Base-by-base conservation (phyloP, 208 protist genomes). In the Naegleria fowleri region DNA sequence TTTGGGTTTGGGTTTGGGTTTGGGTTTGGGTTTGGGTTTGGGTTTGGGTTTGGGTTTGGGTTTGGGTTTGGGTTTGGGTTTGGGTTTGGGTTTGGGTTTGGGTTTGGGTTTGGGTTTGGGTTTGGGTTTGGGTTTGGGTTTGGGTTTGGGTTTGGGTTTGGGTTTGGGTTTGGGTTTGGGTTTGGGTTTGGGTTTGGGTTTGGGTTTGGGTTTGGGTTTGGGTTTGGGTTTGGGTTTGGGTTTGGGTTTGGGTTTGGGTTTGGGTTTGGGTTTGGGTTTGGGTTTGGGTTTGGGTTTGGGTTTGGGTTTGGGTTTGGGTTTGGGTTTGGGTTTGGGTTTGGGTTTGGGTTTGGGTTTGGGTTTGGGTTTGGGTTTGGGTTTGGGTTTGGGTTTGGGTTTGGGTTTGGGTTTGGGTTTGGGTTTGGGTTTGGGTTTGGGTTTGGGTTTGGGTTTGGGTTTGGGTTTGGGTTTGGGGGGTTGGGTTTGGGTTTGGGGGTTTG, bases 41-140 rank as follows among this genome's bases (percentile, higher is more conserved):
- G 90, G 19, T 59, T 91, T 29, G 90, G 90, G 19, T 59, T 91
- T 29, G 90, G 90, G 19, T 59, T 91, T 29, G 90, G 90, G 19
- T 58, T 91, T 29, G 90, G 90, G 19, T 58, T 91, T 29, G 91
- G 91, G 33, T 86, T 92, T 43, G 91, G 91, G 33, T 86, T 92
- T 43, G 91, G 91, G 33, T 86, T 92, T 43, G 91, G 91, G 33
- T 86, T 92, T 43, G 91, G 91, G 33, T 86, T 92, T 43, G 91
- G 91, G 33, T 86, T 92, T 43, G 90, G 91, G 33, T 86, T 92
- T 43, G 91, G 91, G 33, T 86, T 92, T 43, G 91, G 91, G 33
- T 86, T 92, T 43, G 91, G 91, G 33, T 86, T 92, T 43, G 91
- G 91, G 19, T 86, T 92, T 43, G 91, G 91, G 33, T 86, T 92